Evolutionary conservation across 306 rosid species (phyloP).

Genomic region (Cyclanthera cordifolia): DNA sequence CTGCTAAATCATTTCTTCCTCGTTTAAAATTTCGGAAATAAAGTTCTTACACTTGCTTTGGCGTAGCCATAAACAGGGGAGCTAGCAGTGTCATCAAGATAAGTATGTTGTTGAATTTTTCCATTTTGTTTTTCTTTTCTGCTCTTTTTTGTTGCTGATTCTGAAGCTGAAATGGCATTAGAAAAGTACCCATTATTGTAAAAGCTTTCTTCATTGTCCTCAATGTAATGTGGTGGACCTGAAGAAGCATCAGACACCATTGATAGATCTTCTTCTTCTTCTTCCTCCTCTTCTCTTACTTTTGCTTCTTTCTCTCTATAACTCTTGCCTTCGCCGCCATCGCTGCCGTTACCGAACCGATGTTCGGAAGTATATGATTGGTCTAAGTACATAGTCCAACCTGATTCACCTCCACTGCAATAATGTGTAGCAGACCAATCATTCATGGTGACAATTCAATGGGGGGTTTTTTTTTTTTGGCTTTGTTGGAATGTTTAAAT

Average conservation of each 20-base stretch:
- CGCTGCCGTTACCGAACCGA: not conserved
- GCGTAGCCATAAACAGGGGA: constrained; percentile 38
- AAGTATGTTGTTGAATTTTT: constrained; percentile 30
- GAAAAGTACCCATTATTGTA: constrained; percentile 22
- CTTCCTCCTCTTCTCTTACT: constrained; percentile 10
- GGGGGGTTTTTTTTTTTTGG: too few relatives aligned
- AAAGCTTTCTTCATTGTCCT: constrained; percentile 18
- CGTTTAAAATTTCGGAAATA: too few relatives aligned
- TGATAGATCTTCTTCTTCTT: constrained; percentile 38
- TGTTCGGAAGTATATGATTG: constrained; percentile 40
- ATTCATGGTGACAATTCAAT: constrained; percentile 10
- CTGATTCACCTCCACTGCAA: constrained; percentile 70
- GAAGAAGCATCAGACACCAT: constrained; percentile 74
- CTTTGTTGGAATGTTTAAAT: not conserved
- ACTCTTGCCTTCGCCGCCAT: constrained; percentile 13
- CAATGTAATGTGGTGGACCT: constrained; percentile 44
- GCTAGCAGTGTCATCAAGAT: constrained; percentile 91
- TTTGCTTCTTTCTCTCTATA: constrained; percentile 10
- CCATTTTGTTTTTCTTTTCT: constrained; percentile 34
- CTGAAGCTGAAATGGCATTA: constrained; percentile 23
- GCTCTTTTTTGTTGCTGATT: constrained; percentile 15
- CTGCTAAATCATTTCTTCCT: too few relatives aligned
- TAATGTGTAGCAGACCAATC: constrained; percentile 37
- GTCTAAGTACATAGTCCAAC: constrained; percentile 81
- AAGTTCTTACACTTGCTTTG: constrained; percentile 34